Base-by-base conservation (phyloP, 805 yeast genomes). In the Candida tallmaniae region DNA sequence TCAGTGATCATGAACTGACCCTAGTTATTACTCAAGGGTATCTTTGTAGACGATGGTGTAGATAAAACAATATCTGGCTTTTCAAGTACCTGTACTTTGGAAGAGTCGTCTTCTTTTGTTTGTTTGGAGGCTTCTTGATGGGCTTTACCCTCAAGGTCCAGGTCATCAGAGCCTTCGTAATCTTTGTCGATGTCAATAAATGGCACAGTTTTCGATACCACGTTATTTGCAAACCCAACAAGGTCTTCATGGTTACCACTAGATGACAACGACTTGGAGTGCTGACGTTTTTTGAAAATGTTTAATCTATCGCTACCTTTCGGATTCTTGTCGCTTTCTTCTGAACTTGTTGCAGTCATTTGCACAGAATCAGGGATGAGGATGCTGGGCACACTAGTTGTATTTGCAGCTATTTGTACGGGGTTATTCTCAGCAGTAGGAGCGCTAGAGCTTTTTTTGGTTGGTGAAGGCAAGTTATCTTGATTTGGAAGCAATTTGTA, bases 401-500 rank as follows among this genome's bases (percentile, higher is more conserved):
- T 20, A 23, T n/a, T n/a, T 7, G 9, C 12, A 10, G 26, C 13
- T 7, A 23, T 9, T 8, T 6, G 6, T 7, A 7, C 9, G 7
- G 9, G 6, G 9, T 23, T 23, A 9, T 10, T 9, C 6, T 22
- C 6, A 9, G 22, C 6, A 6, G 23, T 6, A 9, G 15, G 27
- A 13, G 28, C 8, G 17, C n/a, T 23, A 10, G 27, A 8, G 5
- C 3, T 12, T 15, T 22, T 17, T 15, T 17, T 31, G 13, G 19
- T 23, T 17, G 28, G 15, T 16, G 10, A 23, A 5, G 33, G 23
- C 16, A 35, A 23, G 19, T 30, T 29, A 9, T 40, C 44, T 54
- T 48, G 69, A 56, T 40, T 54, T n/a, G 90, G 87, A 38, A 89
- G 63, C 28, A 90, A 69, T 54, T 80, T 78, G 54, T 83, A 81